Evolutionary conservation across 139 green algal genomes (phyloP), one percentile per base, ranked within the genome.

Genomic region (Raphidocelis subcapitata): DNA sequence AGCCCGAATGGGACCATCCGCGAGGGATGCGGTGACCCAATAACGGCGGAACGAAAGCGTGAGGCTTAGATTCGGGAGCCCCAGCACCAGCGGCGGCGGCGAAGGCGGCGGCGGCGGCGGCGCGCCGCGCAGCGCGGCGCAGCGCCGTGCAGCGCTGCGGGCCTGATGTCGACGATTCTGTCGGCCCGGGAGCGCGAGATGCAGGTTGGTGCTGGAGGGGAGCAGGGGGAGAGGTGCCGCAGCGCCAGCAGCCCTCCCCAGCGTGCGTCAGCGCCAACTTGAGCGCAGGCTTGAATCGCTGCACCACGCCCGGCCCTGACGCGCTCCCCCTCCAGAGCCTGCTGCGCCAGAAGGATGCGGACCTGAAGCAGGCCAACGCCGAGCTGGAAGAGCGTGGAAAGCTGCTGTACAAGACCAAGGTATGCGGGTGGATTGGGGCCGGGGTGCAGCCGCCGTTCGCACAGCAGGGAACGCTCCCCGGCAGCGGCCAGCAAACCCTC

Each of bases 391-490:
- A 88, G 63, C 60, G 82, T 2, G 82, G 82, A 18, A 82, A 81
- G 62, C 76, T 88, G 2, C 54, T 88, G 36, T 83, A 84, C 65
- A 85, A 85, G 29, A 84, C 82, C n/a, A 88, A 88, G 82, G 82
- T 85, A 47, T 31, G 65, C 16, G 1, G 41, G 8, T 49, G 41
- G 8, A 49, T 49, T 49, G 8, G 8, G 41, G 41, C 41, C 41
- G 41, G 41, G 41, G 41, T 8, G 41, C 41, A 49, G 41, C 12
- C 41, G 8, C 12, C 8, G 41, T 49, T 49, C 8, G 8, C 41
- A 49, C 41, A 12, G 8, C 41, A 49, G 12, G 8, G 47, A 61
- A 8, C 20, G 10, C 20, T 14, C 21, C 54, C 21, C 54, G 4
- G 54, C 54, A 32, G 5, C 54, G 10, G 54, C 54, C 12, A 49